Percentiles rank a stretch among this genome's conserved stretches.
Evolutionary conservation across 2,329 filamentous ascomycete genomes (phyloP).

Genomic region (Botrytis aclada): DNA sequence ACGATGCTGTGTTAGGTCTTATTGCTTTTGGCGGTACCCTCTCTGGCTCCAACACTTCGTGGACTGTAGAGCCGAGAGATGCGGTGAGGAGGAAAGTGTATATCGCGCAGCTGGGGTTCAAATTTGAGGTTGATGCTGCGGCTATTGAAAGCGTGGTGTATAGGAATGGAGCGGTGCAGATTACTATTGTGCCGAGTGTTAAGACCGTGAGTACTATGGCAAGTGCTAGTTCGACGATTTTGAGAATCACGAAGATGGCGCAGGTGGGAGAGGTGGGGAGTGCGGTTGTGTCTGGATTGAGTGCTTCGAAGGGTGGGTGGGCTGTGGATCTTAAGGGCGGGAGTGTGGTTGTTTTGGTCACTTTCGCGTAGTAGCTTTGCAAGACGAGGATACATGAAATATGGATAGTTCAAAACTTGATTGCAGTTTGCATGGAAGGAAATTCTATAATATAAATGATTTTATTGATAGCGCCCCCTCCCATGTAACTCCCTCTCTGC

Average conservation of each 20-base stretch:
- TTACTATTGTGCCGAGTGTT: constrained; percentile 21
- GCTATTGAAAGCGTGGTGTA: constrained; percentile 43
- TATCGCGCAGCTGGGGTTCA: constrained; percentile 45
- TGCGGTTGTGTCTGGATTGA: not conserved
- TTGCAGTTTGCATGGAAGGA: too few species aligned
- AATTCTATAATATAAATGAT: too few species aligned
- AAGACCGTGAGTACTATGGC: constrained; percentile 5
- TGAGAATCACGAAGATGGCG: constrained; percentile 23
- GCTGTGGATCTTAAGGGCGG: constrained; percentile 11
- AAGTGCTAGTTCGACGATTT: constrained; percentile 10
- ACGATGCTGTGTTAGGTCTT: constrained; percentile 46
- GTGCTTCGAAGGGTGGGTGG: constrained; percentile 13
- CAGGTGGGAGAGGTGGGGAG: constrained; percentile 14
- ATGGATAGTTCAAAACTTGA: too few species aligned
- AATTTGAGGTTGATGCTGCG: constrained; percentile 45
- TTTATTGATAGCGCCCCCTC: too few species aligned
- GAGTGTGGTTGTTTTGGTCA: constrained; percentile 32
- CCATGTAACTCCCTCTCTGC: too few species aligned
- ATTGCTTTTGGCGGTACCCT: constrained; percentile 50
- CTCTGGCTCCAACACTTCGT: constrained; percentile 24
- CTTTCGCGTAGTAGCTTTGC: not conserved
- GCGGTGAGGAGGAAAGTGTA: constrained; percentile 49
- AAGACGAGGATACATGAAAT: too few species aligned
- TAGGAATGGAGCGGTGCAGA: not conserved
- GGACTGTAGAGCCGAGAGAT: constrained; percentile 44